These are phyloP conservation scores for Ogataea paraovalis DNA, from an alignment of 805 yeast genomes.

Conservation along the genomic window DNA sequence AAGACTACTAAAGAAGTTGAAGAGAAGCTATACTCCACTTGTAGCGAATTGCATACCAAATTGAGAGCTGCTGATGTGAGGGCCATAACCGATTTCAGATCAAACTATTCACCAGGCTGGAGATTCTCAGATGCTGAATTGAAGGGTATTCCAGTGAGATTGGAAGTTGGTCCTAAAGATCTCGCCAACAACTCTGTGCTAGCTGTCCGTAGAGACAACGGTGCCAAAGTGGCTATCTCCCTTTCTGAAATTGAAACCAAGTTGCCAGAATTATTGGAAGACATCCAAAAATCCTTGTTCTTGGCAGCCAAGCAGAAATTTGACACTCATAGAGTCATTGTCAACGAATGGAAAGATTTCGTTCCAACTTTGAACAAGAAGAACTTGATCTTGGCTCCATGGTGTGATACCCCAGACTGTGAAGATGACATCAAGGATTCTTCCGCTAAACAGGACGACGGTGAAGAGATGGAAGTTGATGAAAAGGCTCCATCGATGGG, in stretches of 20 bases:
- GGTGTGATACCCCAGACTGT: constrained; percentile 95
- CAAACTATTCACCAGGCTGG: constrained; percentile 97
- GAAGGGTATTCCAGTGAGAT: constrained; percentile 89
- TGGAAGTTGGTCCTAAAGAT: constrained; percentile 97
- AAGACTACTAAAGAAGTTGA: constrained; percentile 78
- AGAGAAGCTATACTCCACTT: constrained; percentile 63
- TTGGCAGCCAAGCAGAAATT: constrained; percentile 75
- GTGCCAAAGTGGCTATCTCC: constrained; percentile 65
- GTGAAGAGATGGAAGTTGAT: constrained; percentile 84
- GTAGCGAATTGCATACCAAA: constrained; percentile 61
- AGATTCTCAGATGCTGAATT: constrained; percentile 96
- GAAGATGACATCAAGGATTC: constrained; percentile 96
- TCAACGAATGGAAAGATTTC: constrained; percentile 85
- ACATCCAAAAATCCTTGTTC: constrained; percentile 73
- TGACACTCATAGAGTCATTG: constrained; percentile 78
- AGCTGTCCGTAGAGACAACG: constrained; percentile 91
- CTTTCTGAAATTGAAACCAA: constrained; percentile 60
- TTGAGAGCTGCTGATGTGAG: constrained; percentile 64
- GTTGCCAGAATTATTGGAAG: constrained; percentile 74
- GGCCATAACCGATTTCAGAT: constrained; percentile 83
- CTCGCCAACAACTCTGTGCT: constrained; percentile 72
- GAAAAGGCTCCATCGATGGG: constrained; percentile 99
- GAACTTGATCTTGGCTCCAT: constrained; percentile 89
- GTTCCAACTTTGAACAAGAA: constrained; percentile 88
- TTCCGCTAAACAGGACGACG: constrained; percentile 72